Evolutionary conservation across 768 basidiomycete genomes (phyloP).

Genomic region (Botryobasidium botryosum): DNA sequence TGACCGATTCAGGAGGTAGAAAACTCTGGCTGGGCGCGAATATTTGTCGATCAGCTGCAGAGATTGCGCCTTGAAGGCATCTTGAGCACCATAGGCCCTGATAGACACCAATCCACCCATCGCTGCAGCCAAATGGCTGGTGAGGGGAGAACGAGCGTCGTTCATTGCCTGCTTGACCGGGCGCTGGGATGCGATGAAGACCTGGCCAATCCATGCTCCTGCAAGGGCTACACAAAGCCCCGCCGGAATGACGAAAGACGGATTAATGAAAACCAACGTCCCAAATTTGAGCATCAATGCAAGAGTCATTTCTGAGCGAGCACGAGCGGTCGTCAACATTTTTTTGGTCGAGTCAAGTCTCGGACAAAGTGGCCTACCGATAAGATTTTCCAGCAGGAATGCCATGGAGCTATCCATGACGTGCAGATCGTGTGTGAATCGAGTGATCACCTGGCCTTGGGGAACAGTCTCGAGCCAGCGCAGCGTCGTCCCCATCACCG

Average conservation of each 20-base stretch:
- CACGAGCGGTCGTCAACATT: constrained; percentile 8
- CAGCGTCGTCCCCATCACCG: constrained; percentile 8
- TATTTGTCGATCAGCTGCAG: constrained; percentile 37
- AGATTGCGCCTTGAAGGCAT: constrained; percentile 24
- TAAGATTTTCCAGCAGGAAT: no score
- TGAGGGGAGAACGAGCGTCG: constrained; percentile 31
- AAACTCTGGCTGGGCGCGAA: constrained; percentile 27
- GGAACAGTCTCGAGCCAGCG: constrained; percentile 37
- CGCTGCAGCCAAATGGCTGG: constrained; percentile 37
- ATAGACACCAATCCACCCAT: constrained; percentile 42
- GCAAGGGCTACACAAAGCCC: constrained; percentile 26
- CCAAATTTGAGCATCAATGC: constrained; percentile 28
- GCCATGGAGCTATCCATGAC: no score
- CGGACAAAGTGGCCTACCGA: no score
- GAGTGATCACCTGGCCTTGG: constrained; percentile 41
- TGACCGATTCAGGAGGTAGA: constrained; percentile 35
- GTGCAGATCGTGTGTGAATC: constrained; percentile 49
- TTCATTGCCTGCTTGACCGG: constrained; percentile 41
- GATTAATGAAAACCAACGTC: constrained; percentile 30
- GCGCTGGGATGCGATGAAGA: constrained; percentile 40
- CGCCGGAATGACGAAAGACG: constrained; percentile 31
- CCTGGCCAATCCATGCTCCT: constrained; percentile 30
- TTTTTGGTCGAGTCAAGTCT: neutral
- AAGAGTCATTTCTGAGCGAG: constrained; percentile 20
- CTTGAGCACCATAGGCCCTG: constrained; percentile 47